phyloP scores from a whole-genome alignment of 2,329 filamentous ascomycete species.

The Dryadomyces quercus-mongolicae region DNA sequence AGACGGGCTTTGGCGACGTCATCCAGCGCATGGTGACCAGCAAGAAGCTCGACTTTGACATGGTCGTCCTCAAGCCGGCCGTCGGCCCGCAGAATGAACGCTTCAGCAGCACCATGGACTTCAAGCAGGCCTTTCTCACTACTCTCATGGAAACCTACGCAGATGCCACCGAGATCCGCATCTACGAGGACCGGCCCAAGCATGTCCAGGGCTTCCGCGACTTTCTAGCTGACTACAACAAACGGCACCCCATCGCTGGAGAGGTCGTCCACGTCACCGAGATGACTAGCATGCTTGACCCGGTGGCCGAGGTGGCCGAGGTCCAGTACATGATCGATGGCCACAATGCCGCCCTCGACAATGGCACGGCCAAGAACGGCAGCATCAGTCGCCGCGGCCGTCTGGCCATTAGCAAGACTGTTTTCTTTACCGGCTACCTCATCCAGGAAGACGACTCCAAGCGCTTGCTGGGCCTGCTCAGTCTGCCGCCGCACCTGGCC shows the following conservation, averaged over 20 bases:
- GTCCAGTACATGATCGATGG: constrained; percentile 82
- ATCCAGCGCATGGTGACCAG: constrained; percentile 70
- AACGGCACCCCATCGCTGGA: constrained; percentile 46
- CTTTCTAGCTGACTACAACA: constrained; percentile 72
- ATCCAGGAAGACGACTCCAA: constrained; percentile 61
- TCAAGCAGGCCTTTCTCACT: constrained; percentile 79
- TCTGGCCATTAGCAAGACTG: constrained; percentile 70
- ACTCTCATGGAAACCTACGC: constrained; percentile 78
- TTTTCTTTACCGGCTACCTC: constrained; percentile 89
- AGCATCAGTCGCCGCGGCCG: constrained; percentile 23
- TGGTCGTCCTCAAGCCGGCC: constrained; percentile 76
- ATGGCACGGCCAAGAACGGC: constrained; percentile 21
- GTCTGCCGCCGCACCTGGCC: constrained; percentile 47
- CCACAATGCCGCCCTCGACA: constrained; percentile 55
- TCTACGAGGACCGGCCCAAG: constrained; percentile 55
- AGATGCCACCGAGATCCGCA: constrained; percentile 67
- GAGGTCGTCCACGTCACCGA: constrained; percentile 85
- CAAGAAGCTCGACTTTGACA: constrained; percentile 74
- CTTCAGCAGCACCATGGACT: constrained; percentile 75
- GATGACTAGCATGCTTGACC: constrained; percentile 59
- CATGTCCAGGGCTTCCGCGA: constrained; percentile 74
- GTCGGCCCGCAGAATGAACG: constrained; percentile 68
- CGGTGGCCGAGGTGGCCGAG: constrained; percentile 66
- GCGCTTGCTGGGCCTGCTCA: constrained; percentile 57
- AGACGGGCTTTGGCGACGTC: constrained; percentile 63